phyloP scores from a whole-genome alignment of 1,139 yeast genomes.

The Yamadazyma epiphylla region DNA sequence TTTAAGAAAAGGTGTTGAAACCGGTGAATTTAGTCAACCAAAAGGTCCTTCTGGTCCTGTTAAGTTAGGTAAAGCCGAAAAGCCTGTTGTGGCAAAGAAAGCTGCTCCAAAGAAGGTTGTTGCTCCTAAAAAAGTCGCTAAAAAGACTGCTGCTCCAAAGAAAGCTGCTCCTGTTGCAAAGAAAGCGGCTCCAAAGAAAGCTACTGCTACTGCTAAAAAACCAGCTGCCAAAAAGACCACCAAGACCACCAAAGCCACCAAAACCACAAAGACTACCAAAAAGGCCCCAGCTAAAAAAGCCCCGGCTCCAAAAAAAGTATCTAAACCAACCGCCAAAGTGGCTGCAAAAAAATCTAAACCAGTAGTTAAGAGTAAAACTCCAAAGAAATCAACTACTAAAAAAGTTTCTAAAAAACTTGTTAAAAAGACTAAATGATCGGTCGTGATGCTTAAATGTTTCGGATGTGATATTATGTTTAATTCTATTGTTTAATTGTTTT shows the following conservation, averaged over 20 bases:
- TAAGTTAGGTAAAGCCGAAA: constrained; percentile 33
- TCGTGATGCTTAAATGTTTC: too few species aligned
- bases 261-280: constrained; percentile 14
- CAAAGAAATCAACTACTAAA: too few species aligned
- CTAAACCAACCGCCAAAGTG: constrained; percentile 14
- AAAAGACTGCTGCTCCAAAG: constrained; percentile 6
- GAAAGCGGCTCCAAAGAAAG: constrained; percentile 8
- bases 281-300: constrained; percentile 19
- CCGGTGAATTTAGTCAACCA: constrained; percentile 79
- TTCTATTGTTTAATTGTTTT: too few species aligned
- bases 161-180: constrained; percentile 14
- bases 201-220: constrained; percentile 5
- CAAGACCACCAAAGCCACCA: constrained; percentile 13
- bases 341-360: constrained; percentile 16
- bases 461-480: too few species aligned
- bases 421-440: too few species aligned
- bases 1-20: constrained; percentile 73
- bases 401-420: too few species aligned
- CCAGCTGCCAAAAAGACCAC: constrained; percentile 10
- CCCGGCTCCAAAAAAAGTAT: constrained; percentile 4
- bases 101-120: constrained; percentile 13
- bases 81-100: constrained; percentile 35
- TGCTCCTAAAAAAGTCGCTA: constrained; percentile 9
- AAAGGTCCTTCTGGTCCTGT: constrained; percentile 83
- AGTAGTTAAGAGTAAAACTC: too few species aligned